These are phyloP conservation scores for Helotiales sp. DNA, from an alignment of 2,329 filamentous ascomycete species.

Conservation along the genomic window DNA sequence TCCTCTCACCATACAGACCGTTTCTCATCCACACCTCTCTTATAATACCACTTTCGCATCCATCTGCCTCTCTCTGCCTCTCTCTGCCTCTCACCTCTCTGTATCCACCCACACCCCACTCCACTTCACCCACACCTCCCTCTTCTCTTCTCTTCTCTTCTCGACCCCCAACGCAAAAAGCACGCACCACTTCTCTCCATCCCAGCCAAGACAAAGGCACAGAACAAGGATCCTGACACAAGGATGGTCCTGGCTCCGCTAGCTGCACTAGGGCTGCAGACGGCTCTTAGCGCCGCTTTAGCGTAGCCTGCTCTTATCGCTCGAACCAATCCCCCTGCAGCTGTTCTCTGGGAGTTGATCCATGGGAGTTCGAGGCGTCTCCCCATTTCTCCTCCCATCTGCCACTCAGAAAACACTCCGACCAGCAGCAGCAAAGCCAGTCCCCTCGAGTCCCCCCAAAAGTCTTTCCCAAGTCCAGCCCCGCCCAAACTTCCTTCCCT, in stretches of 20 bases:
- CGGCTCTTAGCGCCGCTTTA: not conserved
- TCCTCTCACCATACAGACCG: not conserved
- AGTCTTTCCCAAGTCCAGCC: not conserved
- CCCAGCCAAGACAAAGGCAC: not conserved
- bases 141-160: not conserved
- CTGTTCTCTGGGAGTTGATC: no score
- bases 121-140: not conserved
- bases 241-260: not conserved
- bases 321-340: conserved; percentile 4
- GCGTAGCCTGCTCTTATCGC: not conserved
- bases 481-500: not conserved
- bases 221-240: not conserved
- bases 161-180: not conserved
- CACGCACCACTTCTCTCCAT: not conserved
- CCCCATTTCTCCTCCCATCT: not conserved
- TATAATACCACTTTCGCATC: not conserved
- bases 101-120: not conserved
- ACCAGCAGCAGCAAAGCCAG: not conserved
- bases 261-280: not conserved
- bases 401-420: conserved; percentile 4
- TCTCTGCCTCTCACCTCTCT: not conserved
- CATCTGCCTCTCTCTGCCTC: not conserved
- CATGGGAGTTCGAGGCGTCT: not conserved
- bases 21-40: not conserved
- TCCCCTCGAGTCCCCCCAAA: not conserved